phyloP scores from a whole-genome alignment of 2,329 filamentous ascomycete genomes.

The Endoconidiophora laricicola region DNA sequence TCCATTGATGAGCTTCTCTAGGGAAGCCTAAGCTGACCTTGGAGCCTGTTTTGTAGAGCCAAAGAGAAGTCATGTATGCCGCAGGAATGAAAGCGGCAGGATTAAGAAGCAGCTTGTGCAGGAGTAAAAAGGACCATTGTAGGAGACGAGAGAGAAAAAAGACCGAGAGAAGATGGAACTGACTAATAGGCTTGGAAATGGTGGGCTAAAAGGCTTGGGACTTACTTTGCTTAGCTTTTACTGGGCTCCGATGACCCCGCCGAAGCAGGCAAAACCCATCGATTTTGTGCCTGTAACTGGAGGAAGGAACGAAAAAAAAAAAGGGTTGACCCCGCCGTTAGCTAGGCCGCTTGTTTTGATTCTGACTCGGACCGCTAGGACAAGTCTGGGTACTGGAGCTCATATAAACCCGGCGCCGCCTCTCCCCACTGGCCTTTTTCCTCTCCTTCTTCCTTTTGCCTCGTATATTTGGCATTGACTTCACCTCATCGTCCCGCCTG shows the following conservation, averaged over 20 bases:
- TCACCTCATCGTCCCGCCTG: slow-evolving; percentile 4
- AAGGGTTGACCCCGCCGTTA: slow-evolving; percentile 9
- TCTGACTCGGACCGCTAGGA: not conserved
- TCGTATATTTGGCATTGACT: slow-evolving; percentile 5
- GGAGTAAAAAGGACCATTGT: too few relatives aligned
- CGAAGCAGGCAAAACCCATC: slow-evolving; percentile 1
- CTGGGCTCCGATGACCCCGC: slow-evolving; percentile 12
- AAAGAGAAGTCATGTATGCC: too few relatives aligned
- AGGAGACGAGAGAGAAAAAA: too few relatives aligned
- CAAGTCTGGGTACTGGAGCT: not conserved
- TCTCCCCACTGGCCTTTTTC: slow-evolving; percentile 1
- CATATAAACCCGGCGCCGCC: slow-evolving; percentile 5
- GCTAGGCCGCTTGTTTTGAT: not conserved
- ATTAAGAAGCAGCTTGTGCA: too few relatives aligned
- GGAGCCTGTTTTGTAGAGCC: too few relatives aligned
- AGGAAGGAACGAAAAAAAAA: slow-evolving; percentile 2
- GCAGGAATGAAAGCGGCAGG: too few relatives aligned
- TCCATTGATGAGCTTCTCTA: not conserved
- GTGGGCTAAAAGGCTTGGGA: too few relatives aligned
- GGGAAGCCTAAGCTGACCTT: not conserved
- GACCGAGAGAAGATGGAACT: too few relatives aligned
- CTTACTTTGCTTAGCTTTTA: not conserved
- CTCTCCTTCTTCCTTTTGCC: slow-evolving; percentile 1
- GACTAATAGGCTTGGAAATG: too few relatives aligned
- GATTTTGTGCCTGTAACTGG: too few relatives aligned